Evolutionary conservation across 805 yeast genomes (phyloP).

Genomic region (Maudiozyma barnettii): DNA sequence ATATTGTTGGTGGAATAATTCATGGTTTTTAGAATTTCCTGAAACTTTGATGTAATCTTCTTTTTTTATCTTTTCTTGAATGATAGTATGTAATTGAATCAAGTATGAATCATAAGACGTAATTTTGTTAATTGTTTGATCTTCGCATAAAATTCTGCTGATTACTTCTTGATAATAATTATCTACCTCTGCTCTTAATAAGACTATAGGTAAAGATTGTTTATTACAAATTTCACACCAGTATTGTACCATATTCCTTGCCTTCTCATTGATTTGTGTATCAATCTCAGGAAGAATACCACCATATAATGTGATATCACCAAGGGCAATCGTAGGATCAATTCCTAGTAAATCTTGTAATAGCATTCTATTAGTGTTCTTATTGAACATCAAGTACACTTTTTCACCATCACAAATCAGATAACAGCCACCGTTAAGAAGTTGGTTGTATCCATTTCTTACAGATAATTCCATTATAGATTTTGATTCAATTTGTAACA

Average conservation of each 20-base stretch:
- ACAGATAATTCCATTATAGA: conserved; percentile 43
- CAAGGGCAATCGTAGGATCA: conserved; percentile 21
- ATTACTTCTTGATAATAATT: conserved; percentile 29
- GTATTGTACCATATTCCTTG: conserved; percentile 50
- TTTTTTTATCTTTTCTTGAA: conserved; percentile 43
- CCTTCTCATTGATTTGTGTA: conserved; percentile 60
- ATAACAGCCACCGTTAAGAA: conserved; percentile 65
- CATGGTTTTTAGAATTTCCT: conserved; percentile 14
- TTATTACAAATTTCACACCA: conserved; percentile 27
- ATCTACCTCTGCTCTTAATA: conserved; percentile 27
- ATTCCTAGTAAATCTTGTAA: conserved; percentile 70
- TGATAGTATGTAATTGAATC: conserved; percentile 54
- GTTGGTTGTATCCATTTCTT: conserved; percentile 27
- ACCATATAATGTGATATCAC: conserved; percentile 20
- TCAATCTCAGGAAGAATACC: conserved; percentile 60
- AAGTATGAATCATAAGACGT: conserved; percentile 59
- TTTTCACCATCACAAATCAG: conserved; percentile 60
- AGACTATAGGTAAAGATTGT: conserved; percentile 18
- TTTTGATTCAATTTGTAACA: conserved; percentile 30
- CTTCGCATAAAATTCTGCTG: conserved; percentile 62
- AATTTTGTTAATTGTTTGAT: conserved; percentile 45
- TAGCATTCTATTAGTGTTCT: conserved; percentile 54
- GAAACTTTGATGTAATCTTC: conserved; percentile 30
- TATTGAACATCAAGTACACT: conserved; percentile 58
- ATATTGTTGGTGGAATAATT: conserved; percentile 26